Conservation (phyloP, 768 basidiomycete species). For the Leccinum boreale region DNA sequence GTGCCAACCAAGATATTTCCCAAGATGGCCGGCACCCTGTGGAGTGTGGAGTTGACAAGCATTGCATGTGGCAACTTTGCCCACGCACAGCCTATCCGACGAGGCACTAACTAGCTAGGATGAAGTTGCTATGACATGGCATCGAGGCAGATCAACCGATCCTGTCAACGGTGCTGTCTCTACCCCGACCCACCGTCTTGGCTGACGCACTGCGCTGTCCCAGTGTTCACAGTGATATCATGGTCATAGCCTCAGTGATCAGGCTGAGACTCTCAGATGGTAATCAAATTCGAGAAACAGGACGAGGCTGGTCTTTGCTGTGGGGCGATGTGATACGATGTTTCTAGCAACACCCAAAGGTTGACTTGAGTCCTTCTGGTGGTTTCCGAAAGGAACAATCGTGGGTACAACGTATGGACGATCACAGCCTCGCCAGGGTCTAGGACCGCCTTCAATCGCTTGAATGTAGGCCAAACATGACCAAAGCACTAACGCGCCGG, state of each 20-base stretch:
- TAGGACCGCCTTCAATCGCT: not conserved
- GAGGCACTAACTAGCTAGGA: no score
- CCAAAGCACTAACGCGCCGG: not conserved
- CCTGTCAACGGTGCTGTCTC: no score
- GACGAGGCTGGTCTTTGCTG: not conserved
- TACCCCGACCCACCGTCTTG: no score
- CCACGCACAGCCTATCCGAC: no score
- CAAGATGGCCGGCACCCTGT: no score
- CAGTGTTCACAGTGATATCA: not conserved
- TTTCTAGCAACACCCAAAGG: not conserved
- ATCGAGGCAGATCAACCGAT: not conserved
- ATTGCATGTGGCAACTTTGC: no score
- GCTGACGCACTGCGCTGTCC: not conserved
- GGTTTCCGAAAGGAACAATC: no score
- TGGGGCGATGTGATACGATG: no score
- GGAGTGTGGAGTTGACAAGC: no score
- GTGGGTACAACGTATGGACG: not conserved
- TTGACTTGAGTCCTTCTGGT: no score
- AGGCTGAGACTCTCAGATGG: not conserved
- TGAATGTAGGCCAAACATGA: not conserved
- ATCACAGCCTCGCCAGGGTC: not conserved
- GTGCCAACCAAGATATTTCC: no score
- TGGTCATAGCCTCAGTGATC: not conserved
- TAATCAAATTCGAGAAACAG: not conserved
- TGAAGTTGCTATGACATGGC: not conserved